A percentile compares a stretch with the other conserved stretches of the same genome.
These are phyloP conservation scores for Colletotrichum musicola DNA, from an alignment of 2,329 filamentous ascomycete genomes.

Conservation along the genomic window DNA sequence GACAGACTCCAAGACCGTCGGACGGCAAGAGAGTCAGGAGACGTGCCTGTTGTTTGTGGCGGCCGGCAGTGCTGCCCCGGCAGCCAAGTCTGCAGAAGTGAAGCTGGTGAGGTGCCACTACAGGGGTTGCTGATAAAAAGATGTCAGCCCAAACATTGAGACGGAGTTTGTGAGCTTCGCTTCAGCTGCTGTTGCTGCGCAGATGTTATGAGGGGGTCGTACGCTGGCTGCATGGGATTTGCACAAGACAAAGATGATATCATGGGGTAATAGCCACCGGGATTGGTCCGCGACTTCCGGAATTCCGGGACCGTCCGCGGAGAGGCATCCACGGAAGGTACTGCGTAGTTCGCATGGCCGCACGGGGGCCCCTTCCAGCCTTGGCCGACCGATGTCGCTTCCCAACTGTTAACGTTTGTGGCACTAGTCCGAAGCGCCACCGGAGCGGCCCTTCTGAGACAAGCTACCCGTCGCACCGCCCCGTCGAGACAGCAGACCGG, in stretches of 20 bases:
- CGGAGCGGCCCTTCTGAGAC: conserved; percentile 19
- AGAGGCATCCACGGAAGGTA: conserved; percentile 31
- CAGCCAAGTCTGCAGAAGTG: not conserved
- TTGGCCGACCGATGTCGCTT: conserved; percentile 3
- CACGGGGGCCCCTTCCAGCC: not conserved
- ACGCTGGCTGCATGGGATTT: conserved; percentile 13
- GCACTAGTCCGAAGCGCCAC: conserved; percentile 1
- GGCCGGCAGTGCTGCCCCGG: not conserved
- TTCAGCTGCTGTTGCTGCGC: not conserved
- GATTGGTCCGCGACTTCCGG: conserved; percentile 20
- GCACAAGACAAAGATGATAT: conserved; percentile 22
- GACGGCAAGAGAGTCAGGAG: conserved; percentile 24
- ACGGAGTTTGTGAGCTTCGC: not conserved
- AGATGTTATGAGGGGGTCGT: not conserved
- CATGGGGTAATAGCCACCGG: conserved; percentile 2
- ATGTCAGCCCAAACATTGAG: not conserved
- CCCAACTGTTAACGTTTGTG: not conserved
- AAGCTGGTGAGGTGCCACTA: conserved; percentile 9
- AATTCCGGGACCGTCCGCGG: conserved; percentile 17
- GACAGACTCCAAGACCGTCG: not conserved
- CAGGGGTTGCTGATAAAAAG: not conserved
- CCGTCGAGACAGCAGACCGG: not conserved
- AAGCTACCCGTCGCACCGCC: not conserved
- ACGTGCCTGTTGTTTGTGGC: conserved; percentile 9
- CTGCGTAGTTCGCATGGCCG: conserved; percentile 19